Evolutionary conservation across 345 rosid species (phyloP).

Genomic region (Syzygium oleosum): DNA sequence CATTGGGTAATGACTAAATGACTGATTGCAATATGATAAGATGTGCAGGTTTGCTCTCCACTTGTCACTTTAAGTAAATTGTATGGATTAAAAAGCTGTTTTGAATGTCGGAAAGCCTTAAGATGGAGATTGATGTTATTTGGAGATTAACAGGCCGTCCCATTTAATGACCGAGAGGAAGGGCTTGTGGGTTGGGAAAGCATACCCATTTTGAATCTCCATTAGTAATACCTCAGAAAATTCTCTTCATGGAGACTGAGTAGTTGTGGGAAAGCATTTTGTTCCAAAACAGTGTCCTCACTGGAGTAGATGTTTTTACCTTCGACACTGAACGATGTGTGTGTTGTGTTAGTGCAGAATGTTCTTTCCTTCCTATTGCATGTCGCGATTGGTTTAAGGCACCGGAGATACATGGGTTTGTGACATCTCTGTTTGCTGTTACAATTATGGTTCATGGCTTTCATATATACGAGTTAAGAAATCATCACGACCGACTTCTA

Average conservation of each 20-base stretch:
- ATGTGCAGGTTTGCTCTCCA: neutral
- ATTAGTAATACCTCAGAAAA: neutral
- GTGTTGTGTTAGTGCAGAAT: neutral
- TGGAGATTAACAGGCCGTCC: neutral
- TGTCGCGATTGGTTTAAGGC: neutral
- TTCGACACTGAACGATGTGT: neutral
- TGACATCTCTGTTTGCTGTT: neutral
- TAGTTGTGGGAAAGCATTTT: neutral
- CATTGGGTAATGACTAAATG: neutral
- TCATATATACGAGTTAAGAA: neutral
- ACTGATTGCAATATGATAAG: neutral
- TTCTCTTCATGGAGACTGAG: neutral
- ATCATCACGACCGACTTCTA: neutral
- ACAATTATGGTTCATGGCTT: neutral
- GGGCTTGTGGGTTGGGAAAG: neutral
- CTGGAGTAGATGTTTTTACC: neutral
- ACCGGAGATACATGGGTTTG: neutral
- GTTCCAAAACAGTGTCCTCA: neutral
- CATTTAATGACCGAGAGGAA: neutral
- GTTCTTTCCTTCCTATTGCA: neutral
- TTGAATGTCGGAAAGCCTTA: neutral
- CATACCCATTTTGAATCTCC: neutral
- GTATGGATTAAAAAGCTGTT: neutral
- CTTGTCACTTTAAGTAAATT: neutral
- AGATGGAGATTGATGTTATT: neutral